Percentiles rank a stretch among this genome's conserved stretches.
phyloP scores from a whole-genome alignment of 495 filamentous ascomycete genomes.

The Penicillium canariense region DNA sequence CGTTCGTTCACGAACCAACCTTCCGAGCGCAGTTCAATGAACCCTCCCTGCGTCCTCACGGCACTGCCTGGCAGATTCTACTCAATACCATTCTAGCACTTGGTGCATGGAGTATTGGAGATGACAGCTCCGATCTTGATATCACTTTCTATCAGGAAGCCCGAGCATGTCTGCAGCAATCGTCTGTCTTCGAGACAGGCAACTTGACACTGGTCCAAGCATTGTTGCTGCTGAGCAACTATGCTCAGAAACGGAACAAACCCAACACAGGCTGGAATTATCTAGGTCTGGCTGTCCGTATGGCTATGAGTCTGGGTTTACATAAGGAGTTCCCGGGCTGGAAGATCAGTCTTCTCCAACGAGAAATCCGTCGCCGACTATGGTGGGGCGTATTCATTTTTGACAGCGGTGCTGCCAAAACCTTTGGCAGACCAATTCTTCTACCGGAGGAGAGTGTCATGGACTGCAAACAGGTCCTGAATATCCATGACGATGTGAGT shows the following conservation, averaged over 20 bases:
- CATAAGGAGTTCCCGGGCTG: constrained; percentile 56
- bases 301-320: constrained; percentile 54
- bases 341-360: constrained; percentile 52
- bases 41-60: constrained; percentile 48
- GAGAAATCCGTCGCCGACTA: constrained; percentile 43
- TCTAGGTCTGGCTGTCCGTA: constrained; percentile 48
- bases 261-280: constrained; percentile 58
- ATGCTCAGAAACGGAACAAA: constrained; percentile 55
- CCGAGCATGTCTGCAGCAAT: constrained; percentile 42
- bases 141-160: constrained; percentile 49
- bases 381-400: constrained; percentile 53
- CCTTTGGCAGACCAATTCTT: constrained; percentile 46
- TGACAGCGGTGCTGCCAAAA: constrained; percentile 48
- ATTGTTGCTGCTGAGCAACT: constrained; percentile 51
- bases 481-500: constrained; percentile 47
- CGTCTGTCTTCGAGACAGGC: constrained; percentile 50
- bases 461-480: constrained; percentile 47
- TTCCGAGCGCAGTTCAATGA: constrained; percentile 55
- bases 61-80: constrained; percentile 51
- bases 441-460: constrained; percentile 49
- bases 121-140: constrained; percentile 49
- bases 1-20: constrained; percentile 53
- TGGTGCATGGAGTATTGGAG: constrained; percentile 51
- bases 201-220: constrained; percentile 53
- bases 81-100: constrained; percentile 51